Evolutionary conservation across 2,329 filamentous ascomycete species (phyloP), one percentile per base, ranked within the genome.

Genomic region (Ascochyta lentis): DNA sequence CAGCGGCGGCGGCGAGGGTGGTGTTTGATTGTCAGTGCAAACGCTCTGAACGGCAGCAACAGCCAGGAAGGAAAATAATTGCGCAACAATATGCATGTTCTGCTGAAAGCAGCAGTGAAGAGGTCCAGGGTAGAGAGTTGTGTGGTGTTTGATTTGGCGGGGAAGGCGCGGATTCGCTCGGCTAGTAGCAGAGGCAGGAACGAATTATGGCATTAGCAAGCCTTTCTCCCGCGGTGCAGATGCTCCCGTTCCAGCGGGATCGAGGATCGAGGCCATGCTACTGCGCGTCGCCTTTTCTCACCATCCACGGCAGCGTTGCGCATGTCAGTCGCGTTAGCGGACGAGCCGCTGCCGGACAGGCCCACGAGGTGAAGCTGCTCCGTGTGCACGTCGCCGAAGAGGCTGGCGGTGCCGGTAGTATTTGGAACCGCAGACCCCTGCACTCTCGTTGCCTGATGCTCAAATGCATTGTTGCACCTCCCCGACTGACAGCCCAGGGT

Each of bases 401-500:
- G 48, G 48, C 50, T 26, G 42, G 38, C 26, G 23, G 13, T 39
- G 10, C 29, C 12, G 22, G 13, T 39, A 12, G 35, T 38, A 50
- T 35, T 48, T 43, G 43, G 47, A 49, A 31, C 53, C 24, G 48
- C 44, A 40, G 50, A 52, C 44, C 50, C 54, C 44, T 49, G 54
- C 48, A 44, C 43, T 39, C 37, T 42, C 37, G 54, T 47, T 49
- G 50, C 23, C 34, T 52, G 26, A 53, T 33, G 29, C 41, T 43
- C 24, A 37, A 52, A 54, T 37, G 44, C 19, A 50, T 48, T 34
- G 50, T 40, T 42, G 44, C 49, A 31, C 44, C 45, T 44, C 54
- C 54, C 46, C 38, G 41, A 45, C 43, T 68, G 66, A 68, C 65
- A 64, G 29, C 34, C 64, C 51, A 53, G 65, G 64, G 39, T 38